phyloP scores from a whole-genome alignment of 371 early-diverging fungal genomes.

The Batrachochytrium dendrobatidis region DNA sequence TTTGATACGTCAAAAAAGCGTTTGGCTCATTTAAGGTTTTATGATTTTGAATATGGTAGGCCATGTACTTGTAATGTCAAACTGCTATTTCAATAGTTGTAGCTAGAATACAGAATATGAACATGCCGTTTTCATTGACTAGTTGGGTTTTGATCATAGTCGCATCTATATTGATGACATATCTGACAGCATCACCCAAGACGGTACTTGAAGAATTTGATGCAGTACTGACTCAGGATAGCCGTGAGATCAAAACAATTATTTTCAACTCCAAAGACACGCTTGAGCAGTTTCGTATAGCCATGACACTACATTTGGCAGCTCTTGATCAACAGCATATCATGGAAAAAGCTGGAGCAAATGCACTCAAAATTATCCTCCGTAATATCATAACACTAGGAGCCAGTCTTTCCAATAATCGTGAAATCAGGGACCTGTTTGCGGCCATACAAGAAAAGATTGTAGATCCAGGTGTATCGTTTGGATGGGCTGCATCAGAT shows the following conservation, averaged over 20 bases:
- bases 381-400: slow-evolving; percentile 45
- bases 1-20: slow-evolving; percentile 55
- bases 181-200: slow-evolving; percentile 21
- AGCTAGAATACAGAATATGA: neutral
- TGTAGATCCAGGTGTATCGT: slow-evolving; percentile 32
- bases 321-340: slow-evolving; percentile 2
- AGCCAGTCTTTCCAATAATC: slow-evolving; percentile 35
- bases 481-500: slow-evolving; percentile 22
- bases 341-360: neutral
- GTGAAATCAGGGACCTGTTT: slow-evolving; percentile 52
- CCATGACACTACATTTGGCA: slow-evolving; percentile 7
- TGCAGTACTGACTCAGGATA: slow-evolving; percentile 32
- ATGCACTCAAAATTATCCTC: slow-evolving; percentile 28
- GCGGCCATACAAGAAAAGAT: slow-evolving; percentile 44
- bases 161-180: slow-evolving; percentile 27
- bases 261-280: slow-evolving; percentile 34
- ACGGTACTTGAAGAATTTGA: slow-evolving; percentile 38
- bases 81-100: neutral
- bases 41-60: slow-evolving; percentile 48
- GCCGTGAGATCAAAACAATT: slow-evolving; percentile 29
- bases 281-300: slow-evolving; percentile 28
- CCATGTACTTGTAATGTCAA: neutral
- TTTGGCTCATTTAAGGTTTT: slow-evolving; percentile 38
- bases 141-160: too few relatives aligned
- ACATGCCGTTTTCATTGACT: too few relatives aligned